Evolutionary conservation across 164 flowering plant species (phyloP).

Genomic region (Amborella trichopoda): DNA sequence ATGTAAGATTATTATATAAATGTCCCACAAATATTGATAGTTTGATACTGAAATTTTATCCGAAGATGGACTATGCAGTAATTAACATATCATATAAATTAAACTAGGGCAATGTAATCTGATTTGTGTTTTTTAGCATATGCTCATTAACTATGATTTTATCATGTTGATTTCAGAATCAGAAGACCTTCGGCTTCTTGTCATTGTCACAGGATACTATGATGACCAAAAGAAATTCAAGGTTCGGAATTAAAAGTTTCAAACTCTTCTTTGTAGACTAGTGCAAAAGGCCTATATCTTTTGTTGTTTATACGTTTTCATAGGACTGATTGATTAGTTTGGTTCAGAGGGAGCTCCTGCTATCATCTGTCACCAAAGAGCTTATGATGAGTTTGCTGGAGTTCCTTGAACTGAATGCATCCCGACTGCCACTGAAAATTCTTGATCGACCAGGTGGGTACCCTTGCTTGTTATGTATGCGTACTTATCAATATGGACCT

Average conservation of each 20-base stretch:
- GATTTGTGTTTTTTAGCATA: background rate
- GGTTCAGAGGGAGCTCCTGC: conserved; percentile 46
- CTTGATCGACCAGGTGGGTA: conserved; percentile 36
- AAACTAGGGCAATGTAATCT: too few relatives aligned
- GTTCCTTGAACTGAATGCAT: conserved; percentile 30
- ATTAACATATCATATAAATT: too few relatives aligned
- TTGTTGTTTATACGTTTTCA: background rate
- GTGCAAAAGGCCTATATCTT: too few relatives aligned
- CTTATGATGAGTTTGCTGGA: conserved; percentile 30
- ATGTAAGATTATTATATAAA: too few relatives aligned
- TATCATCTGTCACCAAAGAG: conserved; percentile 41
- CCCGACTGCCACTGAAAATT: conserved; percentile 41
- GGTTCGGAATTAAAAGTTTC: too few relatives aligned
- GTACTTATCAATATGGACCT: too few relatives aligned
- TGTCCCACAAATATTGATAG: too few relatives aligned
- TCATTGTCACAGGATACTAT: conserved; percentile 61
- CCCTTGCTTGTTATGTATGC: background rate
- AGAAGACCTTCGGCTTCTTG: conserved; percentile 46
- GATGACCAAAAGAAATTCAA: conserved; percentile 52
- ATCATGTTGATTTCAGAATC: conserved; percentile 25
- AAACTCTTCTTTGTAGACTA: too few relatives aligned
- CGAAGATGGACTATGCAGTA: too few relatives aligned
- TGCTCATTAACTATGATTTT: background rate
- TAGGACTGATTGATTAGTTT: background rate
- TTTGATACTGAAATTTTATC: too few relatives aligned